Base-by-base conservation (phyloP, 148 eudicot species). In the Vaccinium corymbosum region DNA sequence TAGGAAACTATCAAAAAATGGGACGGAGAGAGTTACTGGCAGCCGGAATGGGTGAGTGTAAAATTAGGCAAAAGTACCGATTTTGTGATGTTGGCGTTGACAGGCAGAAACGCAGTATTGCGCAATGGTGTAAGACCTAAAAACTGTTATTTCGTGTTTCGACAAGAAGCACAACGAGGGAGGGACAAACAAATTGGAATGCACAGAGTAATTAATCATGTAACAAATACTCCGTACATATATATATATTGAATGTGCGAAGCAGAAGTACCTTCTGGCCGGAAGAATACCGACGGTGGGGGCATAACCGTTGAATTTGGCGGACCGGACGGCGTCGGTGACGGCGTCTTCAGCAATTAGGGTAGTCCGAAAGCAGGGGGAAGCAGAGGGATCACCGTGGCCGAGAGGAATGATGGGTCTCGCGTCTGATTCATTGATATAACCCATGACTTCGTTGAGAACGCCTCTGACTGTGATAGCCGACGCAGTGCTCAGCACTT, bases 311-410 rank as follows among this genome's bases (percentile, higher is more conserved):
- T 90, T 90, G 85, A 85, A 86, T 4, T 50, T 16, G 68, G 62
- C 62, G 27, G 91, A 88, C 32, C 86, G 87, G 46, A 90, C 61
- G 42, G 89, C 76, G 17, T 64, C 57, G 64, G 74, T 57, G n/a
- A 88, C 79, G 17, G 90, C 88, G n/a, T 81, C 87, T 20, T 66
- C 86, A 35, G 87, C 89, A 2, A 56, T 16, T 0, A 74, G 70
- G 15, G 90, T 16, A 15, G 90, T 80, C 15, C 86, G 89, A 55
- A 89, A 89, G 84, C 84, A 87, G 14, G 82, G 83, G 64, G 53
- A 90, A 1, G 78, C 75, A 0, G 89, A 77, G 35, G 91, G 91
- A 56, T 90, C 91, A 6, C 90, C 90, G 15, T 87, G 91, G 17
- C 87, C 89, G 49, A 89, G 82, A 10, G 83, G 88, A 71, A 89